These are phyloP conservation scores for Fistulina hepatica DNA, from an alignment of 1,284 basidiomycete genomes.

Conservation along the genomic window DNA sequence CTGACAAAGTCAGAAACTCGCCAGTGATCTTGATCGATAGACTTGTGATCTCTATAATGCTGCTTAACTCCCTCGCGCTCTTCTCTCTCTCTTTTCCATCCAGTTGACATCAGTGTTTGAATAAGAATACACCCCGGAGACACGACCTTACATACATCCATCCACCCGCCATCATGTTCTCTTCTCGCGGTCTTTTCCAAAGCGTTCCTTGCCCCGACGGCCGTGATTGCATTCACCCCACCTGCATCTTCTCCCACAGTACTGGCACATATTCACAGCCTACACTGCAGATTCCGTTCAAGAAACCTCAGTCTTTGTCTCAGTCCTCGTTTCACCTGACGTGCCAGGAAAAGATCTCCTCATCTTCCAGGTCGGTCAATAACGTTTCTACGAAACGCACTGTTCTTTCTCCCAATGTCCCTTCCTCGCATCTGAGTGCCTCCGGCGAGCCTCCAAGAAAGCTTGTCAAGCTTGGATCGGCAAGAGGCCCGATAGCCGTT, in stretches of 20 bases:
- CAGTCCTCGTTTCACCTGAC: constrained; percentile 6
- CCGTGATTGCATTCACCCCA: constrained; percentile 33
- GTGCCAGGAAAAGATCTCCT: constrained; percentile 2
- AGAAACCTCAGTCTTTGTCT: constrained; percentile 16
- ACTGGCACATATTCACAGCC: constrained; percentile 27
- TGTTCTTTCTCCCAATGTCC: constrained; percentile 14
- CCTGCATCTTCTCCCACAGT: constrained; percentile 58
- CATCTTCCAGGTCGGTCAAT: constrained; percentile 4
- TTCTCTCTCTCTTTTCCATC: too few relatives aligned
- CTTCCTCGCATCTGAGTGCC: constrained; percentile 17
- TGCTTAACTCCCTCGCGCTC: too few relatives aligned
- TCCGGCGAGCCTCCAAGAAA: constrained; percentile 46
- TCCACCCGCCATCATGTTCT: constrained; percentile 68
- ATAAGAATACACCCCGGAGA: too few relatives aligned
- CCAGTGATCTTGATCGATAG: too few relatives aligned
- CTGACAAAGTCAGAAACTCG: too few relatives aligned
- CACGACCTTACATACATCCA: too few relatives aligned
- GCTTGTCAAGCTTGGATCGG: constrained; percentile 39
- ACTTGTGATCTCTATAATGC: too few relatives aligned
- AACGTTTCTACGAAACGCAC: constrained; percentile 29
- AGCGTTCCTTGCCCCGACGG: constrained; percentile 52
- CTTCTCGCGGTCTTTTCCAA: constrained; percentile 47
- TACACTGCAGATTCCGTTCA: constrained; percentile 30
- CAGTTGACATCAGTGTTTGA: too few relatives aligned
- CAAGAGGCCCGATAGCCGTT: too few relatives aligned